These are phyloP conservation scores for Tricholoma hemisulphureum DNA, from an alignment of 768 basidiomycete genomes.

Conservation along the genomic window DNA sequence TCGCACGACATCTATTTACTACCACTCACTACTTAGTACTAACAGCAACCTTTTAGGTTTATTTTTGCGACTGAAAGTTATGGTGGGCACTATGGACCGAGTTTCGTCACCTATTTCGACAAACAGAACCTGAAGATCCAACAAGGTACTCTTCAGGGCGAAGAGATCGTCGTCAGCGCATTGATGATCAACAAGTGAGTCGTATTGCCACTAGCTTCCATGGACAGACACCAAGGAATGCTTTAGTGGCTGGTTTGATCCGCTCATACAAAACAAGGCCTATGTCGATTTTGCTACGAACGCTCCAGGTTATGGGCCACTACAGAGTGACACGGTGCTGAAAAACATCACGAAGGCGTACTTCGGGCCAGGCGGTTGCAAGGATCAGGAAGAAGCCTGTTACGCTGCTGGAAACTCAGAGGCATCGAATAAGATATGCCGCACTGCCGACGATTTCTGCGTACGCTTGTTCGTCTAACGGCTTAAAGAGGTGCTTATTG, in stretches of 20 bases:
- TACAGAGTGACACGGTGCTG: slow-evolving; percentile 48
- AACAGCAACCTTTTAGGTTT: slow-evolving; percentile 39
- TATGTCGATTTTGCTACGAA: slow-evolving; percentile 59
- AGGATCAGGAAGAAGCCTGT: slow-evolving; percentile 54
- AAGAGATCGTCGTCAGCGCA: slow-evolving; percentile 52
- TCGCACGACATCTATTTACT: not conserved
- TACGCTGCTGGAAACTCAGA: slow-evolving; percentile 50
- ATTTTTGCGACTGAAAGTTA: slow-evolving; percentile 67
- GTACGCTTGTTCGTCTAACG: slow-evolving; percentile 31
- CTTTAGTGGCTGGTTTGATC: slow-evolving; percentile 44
- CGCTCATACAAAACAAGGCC: slow-evolving; percentile 59
- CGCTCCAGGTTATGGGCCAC: slow-evolving; percentile 67
- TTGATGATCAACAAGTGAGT: slow-evolving; percentile 63
- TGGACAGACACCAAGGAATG: not conserved
- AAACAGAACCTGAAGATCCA: slow-evolving; percentile 57
- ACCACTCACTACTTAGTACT: not conserved
- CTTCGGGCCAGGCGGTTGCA: slow-evolving; percentile 49
- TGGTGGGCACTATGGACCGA: slow-evolving; percentile 66
- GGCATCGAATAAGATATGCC: slow-evolving; percentile 50
- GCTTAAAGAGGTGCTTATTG: not conserved
- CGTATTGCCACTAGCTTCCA: not conserved
- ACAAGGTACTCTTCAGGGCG: slow-evolving; percentile 43
- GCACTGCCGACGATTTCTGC: slow-evolving; percentile 52
- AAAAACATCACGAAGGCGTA: slow-evolving; percentile 47
- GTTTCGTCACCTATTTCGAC: slow-evolving; percentile 63